Evolutionary conservation across 768 basidiomycete species (phyloP).

Genomic region (Auriculariales sp.): DNA sequence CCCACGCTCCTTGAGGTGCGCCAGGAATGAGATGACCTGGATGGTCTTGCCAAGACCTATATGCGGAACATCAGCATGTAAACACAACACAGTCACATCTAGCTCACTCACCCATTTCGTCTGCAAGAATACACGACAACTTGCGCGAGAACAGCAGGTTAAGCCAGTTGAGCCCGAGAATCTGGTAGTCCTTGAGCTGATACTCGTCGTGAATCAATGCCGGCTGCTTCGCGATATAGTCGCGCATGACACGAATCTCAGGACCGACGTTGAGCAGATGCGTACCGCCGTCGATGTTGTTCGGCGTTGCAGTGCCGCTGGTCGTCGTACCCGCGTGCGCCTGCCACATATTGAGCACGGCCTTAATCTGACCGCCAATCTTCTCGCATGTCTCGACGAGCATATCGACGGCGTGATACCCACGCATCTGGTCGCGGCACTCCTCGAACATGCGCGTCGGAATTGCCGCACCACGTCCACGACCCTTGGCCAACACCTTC

Average conservation of each 20-base stretch:
- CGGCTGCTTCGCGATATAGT: slow-evolving; percentile 70
- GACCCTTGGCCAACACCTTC: slow-evolving; percentile 61
- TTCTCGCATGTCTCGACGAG: slow-evolving; percentile 80
- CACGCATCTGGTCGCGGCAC: slow-evolving; percentile 68
- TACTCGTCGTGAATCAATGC: slow-evolving; percentile 47
- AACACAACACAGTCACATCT: slow-evolving; percentile 3
- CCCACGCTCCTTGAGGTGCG: slow-evolving; percentile 69
- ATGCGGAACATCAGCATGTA: not conserved
- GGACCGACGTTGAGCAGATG: slow-evolving; percentile 22
- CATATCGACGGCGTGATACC: slow-evolving; percentile 77
- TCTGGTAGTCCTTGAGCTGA: slow-evolving; percentile 87
- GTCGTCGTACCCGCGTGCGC: slow-evolving; percentile 12
- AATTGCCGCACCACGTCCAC: slow-evolving; percentile 21
- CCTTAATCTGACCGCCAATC: slow-evolving; percentile 61
- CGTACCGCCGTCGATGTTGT: slow-evolving; percentile 16
- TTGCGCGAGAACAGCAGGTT: slow-evolving; percentile 67
- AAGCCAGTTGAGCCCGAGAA: slow-evolving; percentile 96
- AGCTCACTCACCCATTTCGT: slow-evolving; percentile 82
- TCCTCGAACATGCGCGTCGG: slow-evolving; percentile 86
- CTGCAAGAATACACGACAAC: slow-evolving; percentile 89
- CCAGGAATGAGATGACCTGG: slow-evolving; percentile 95
- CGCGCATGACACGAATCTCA: slow-evolving; percentile 25
- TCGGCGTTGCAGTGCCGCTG: slow-evolving; percentile 25
- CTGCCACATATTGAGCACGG: slow-evolving; percentile 71
- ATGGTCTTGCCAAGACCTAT: slow-evolving; percentile 95